These are phyloP conservation scores for Apophysomyces variabilis DNA, from an alignment of 371 early-diverging fungal species.

Conservation along the genomic window DNA sequence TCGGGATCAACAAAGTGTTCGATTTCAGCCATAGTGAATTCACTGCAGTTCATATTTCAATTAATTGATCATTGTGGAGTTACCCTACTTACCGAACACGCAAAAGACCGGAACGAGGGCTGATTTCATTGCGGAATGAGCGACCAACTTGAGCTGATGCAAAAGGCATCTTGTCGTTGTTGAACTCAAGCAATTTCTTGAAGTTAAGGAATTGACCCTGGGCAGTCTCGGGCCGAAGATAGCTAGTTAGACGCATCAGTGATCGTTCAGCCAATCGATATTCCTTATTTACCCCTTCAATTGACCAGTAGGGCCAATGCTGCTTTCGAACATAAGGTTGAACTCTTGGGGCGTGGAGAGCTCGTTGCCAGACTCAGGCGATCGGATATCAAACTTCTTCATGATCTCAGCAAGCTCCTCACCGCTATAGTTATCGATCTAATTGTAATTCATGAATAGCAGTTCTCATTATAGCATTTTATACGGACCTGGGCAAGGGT, in stretches of 20 bases:
- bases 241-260: slow-evolving; percentile 49
- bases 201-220: slow-evolving; percentile 99
- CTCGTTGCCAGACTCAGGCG: slow-evolving; percentile 92
- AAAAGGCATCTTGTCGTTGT: slow-evolving; percentile 99
- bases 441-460: not conserved
- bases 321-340: slow-evolving; percentile 99
- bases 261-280: not conserved
- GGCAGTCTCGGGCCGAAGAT: slow-evolving; percentile 99
- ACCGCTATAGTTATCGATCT: slow-evolving; percentile 94
- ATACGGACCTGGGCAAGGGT: slow-evolving; percentile 81
- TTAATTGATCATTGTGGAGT: not conserved
- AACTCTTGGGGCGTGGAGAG: slow-evolving; percentile 93
- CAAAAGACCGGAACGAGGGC: slow-evolving; percentile 97
- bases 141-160: slow-evolving; percentile 99
- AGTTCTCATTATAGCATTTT: not conserved
- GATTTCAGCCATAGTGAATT: slow-evolving; percentile 99
- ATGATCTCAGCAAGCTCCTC: slow-evolving; percentile 91
- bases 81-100: slow-evolving; percentile 83
- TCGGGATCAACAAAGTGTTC: slow-evolving; percentile 99
- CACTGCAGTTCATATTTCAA: slow-evolving; percentile 54
- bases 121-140: slow-evolving; percentile 99
- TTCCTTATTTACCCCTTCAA: slow-evolving; percentile 73
- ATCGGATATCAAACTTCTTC: slow-evolving; percentile 84
- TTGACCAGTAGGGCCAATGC: slow-evolving; percentile 98
- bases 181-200: slow-evolving; percentile 96